Evolutionary conservation across 2,329 filamentous ascomycete species (phyloP).

Genomic region (Fusarium nisikadoi): DNA sequence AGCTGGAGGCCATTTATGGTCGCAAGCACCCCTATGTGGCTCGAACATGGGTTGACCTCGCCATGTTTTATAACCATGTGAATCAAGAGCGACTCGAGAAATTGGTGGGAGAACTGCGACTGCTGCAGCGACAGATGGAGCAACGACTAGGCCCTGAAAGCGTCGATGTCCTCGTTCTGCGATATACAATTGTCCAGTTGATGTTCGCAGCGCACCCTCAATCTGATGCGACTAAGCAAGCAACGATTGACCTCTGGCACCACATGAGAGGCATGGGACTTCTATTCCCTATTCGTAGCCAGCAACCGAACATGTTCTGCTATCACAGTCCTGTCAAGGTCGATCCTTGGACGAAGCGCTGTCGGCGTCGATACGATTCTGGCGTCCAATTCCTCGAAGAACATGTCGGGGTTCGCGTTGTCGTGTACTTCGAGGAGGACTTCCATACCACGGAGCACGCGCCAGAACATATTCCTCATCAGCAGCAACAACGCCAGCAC

Average conservation of each 20-base stretch:
- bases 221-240: constrained; percentile 49
- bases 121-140: constrained; percentile 51
- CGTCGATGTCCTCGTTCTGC: constrained; percentile 52
- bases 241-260: constrained; percentile 53
- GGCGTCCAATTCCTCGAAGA: constrained; percentile 52
- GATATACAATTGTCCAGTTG: constrained; percentile 56
- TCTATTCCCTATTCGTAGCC: constrained; percentile 51
- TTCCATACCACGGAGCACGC: constrained; percentile 55
- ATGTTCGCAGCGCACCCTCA: constrained; percentile 51
- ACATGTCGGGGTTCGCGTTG: constrained; percentile 51
- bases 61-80: constrained; percentile 53
- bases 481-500: constrained; percentile 25
- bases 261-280: constrained; percentile 50
- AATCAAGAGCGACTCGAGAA: constrained; percentile 52
- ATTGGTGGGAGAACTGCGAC: constrained; percentile 52
- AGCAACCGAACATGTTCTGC: constrained; percentile 54
- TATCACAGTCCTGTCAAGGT: constrained; percentile 58
- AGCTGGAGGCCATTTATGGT: constrained; percentile 57
- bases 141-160: constrained; percentile 48
- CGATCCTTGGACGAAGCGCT: constrained; percentile 57
- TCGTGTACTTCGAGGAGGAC: constrained; percentile 58
- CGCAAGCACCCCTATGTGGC: constrained; percentile 57
- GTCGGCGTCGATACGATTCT: constrained; percentile 54
- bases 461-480: constrained; percentile 43
- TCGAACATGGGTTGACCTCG: constrained; percentile 55